Base-by-base conservation (phyloP, 129 eudicot genomes). In the Oenanthe sinensis region DNA sequence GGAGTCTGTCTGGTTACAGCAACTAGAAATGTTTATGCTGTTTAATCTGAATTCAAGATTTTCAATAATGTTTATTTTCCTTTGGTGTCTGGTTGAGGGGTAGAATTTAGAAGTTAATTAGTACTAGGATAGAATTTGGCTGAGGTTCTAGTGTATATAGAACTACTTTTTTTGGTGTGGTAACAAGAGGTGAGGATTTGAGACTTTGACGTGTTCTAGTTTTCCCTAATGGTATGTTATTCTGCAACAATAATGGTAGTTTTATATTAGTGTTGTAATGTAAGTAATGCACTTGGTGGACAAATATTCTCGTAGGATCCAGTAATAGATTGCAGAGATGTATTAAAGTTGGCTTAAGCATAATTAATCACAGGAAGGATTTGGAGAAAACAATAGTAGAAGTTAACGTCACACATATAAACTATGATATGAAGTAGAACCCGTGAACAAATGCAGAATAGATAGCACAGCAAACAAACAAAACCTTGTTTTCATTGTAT, bases 401-500 rank as follows among this genome's bases (percentile, higher is more conserved):
- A 45, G 60, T 74, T 33, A n/a, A 46, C 49, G 6, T 8, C 36
- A 33, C 36, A 33, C 36, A 42, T 40, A n/a, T 44, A 74, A 26
- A 13, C 19, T 24, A 17, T 8, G 47, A 22, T 4, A 43, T 1
- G 76, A 30, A 44, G 76, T 24, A 30, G 60, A 46, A 74, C 77
- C 77, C 77, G 77, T 74, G 77, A 74, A 14, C 77, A 45, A 24
- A 46, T 14, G 39, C 60, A 45, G 58, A 46, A 46, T 45, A 16
- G 50, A 45, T 74, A 5, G 19, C 39, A 46, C 33, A 22, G 40
- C 49, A 12, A 74, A 33, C 58, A 26, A 74, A 74, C 58, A 74
- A 74, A 46, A 46, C 49, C 55, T 73, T 73, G 55, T 73, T 73
- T 24, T 44, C 37, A 73, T 28, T n/a, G 55, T 73, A 73, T 73